A percentile compares a stretch with the other conserved stretches of the same genome.
Conservation (phyloP, 768 basidiomycete species). For the Rhodocollybia butyracea region DNA sequence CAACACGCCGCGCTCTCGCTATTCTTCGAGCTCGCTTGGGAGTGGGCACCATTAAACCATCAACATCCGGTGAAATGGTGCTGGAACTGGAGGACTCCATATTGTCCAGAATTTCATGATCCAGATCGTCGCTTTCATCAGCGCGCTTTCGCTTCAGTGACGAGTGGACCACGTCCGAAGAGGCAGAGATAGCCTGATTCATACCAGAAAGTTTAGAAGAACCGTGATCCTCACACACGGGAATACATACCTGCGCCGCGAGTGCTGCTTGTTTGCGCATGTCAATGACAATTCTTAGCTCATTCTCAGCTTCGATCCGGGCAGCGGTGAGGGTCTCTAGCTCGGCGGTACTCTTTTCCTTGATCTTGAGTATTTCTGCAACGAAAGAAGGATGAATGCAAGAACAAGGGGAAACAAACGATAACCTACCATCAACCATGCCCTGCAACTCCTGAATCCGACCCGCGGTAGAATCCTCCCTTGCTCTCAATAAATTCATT, state of each 20-base stretch:
- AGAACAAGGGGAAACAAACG: neutral
- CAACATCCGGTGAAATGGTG: neutral
- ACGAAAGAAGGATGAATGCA: neutral
- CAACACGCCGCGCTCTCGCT: constrained; percentile 40
- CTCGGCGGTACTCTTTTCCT: neutral
- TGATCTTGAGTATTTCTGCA: neutral
- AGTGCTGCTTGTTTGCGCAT: neutral
- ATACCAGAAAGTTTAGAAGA: neutral
- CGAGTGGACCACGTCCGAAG: neutral
- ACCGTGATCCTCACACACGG: neutral
- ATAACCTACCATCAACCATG: neutral
- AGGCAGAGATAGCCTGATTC: neutral
- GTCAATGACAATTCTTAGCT: neutral
- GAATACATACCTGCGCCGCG: neutral
- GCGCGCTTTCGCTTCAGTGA: constrained; percentile 7
- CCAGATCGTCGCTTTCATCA: constrained; percentile 2
- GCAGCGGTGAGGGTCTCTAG: neutral
- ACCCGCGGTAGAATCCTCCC: neutral
- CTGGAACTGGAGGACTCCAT: too few species aligned
- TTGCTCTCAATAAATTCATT: too few species aligned
- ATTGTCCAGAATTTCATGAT: neutral
- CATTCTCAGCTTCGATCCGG: constrained; percentile 1
- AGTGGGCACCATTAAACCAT: neutral
- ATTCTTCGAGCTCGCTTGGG: neutral
- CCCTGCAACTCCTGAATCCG: neutral